phyloP scores from a whole-genome alignment of 768 basidiomycete genomes.

The Podaxis sp. region DNA sequence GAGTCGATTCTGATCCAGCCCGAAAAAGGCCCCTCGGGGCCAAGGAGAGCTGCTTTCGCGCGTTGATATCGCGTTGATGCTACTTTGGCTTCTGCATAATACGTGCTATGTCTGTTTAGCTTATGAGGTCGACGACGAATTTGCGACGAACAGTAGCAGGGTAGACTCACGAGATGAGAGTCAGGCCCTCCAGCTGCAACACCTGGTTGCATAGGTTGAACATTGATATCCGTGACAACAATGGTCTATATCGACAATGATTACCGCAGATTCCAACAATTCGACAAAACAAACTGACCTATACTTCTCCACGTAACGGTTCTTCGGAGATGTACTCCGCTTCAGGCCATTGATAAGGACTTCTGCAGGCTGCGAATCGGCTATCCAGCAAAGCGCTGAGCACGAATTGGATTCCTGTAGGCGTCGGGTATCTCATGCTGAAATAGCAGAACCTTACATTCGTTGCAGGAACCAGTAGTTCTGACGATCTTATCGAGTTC shows the following conservation, averaged over 20 bases:
- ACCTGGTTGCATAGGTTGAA: constrained; percentile 39
- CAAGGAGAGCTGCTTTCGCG: constrained; percentile 46
- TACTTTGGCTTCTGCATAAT: constrained; percentile 11
- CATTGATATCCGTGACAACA: constrained; percentile 35
- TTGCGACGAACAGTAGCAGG: not conserved
- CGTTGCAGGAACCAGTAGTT: constrained; percentile 54
- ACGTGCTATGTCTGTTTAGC: not conserved
- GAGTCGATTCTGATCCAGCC: constrained; percentile 61
- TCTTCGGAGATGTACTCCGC: constrained; percentile 72
- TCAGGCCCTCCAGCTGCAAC: constrained; percentile 1
- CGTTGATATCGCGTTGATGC: constrained; percentile 31
- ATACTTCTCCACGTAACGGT: constrained; percentile 56
- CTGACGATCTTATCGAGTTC: constrained; percentile 17
- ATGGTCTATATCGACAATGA: constrained; percentile 15
- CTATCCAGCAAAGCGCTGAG: constrained; percentile 69
- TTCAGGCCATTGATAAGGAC: constrained; percentile 76
- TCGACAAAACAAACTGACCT: constrained; percentile 33
- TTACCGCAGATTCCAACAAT: not conserved
- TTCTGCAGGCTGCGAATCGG: constrained; percentile 49
- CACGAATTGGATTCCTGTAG: not conserved
- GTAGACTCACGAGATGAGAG: not conserved
- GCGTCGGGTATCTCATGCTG: not conserved
- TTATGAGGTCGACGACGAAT: not conserved
- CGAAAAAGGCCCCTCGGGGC: constrained; percentile 41
- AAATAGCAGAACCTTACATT: constrained; percentile 41